Evolutionary conservation across 352 stramenopile genomes (phyloP).

Genomic region (Globisporangium yorkense): DNA sequence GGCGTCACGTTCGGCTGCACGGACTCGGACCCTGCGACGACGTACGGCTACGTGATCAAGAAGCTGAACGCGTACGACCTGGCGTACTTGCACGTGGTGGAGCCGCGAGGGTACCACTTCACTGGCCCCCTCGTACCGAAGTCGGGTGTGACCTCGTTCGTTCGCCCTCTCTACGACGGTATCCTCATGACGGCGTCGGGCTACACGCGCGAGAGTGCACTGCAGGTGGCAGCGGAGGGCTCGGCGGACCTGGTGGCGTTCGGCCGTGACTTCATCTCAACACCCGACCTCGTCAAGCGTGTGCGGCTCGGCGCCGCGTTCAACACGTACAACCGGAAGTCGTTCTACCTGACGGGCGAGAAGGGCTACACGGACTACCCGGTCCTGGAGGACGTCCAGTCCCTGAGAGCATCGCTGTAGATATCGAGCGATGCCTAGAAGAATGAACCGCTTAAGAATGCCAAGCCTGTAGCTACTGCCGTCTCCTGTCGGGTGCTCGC

Average conservation of each 20-base stretch:
- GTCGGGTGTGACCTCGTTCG: constrained; percentile 28
- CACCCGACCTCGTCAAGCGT: constrained; percentile 51
- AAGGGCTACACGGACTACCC: constrained; percentile 42
- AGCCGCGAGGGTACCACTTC: constrained; percentile 31
- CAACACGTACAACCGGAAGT: constrained; percentile 23
- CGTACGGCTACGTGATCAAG: constrained; percentile 32
- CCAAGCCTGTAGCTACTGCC: too few species aligned
- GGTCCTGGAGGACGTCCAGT: constrained; percentile 10
- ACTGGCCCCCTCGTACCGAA: constrained; percentile 23
- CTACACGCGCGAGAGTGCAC: constrained; percentile 29
- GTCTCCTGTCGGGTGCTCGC: too few species aligned
- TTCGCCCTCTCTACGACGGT: constrained; percentile 36
- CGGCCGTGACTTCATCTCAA: constrained; percentile 53
- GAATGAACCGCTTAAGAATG: too few species aligned
- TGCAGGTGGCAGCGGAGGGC: constrained; percentile 27
- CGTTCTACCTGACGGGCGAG: constrained; percentile 20
- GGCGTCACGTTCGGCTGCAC: constrained; percentile 24
- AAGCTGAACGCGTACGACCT: constrained; percentile 28
- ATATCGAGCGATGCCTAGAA: too few species aligned
- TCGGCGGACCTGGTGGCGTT: constrained; percentile 43
- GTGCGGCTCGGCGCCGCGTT: constrained; percentile 31
- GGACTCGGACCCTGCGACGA: constrained; percentile 27
- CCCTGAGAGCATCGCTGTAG: neutral
- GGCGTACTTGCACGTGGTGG: constrained; percentile 44
- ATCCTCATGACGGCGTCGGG: constrained; percentile 41